Evolutionary conservation across 345 rosid species (phyloP).

Genomic region (Salix viminalis): DNA sequence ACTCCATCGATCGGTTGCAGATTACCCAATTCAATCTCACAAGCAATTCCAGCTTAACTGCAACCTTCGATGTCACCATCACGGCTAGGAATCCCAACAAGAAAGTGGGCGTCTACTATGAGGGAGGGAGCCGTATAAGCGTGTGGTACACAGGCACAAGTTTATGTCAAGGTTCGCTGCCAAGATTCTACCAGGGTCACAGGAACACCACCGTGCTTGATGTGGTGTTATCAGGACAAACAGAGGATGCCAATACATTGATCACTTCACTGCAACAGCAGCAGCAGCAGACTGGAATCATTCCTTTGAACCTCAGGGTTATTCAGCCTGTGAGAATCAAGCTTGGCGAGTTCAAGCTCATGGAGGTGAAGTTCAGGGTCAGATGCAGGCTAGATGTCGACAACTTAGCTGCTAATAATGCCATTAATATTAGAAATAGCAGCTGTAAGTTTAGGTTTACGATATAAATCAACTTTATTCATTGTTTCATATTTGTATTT

Average conservation of each 20-base stretch:
- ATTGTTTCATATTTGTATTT: neutral
- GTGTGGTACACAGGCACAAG: slow-evolving; percentile 48
- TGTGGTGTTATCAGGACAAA: slow-evolving; percentile 52
- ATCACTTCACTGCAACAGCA: slow-evolving; percentile 34
- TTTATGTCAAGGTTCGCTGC: slow-evolving; percentile 67
- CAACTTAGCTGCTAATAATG: slow-evolving; percentile 36
- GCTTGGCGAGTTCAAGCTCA: slow-evolving; percentile 67
- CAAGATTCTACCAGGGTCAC: slow-evolving; percentile 92
- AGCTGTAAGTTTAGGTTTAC: slow-evolving; percentile 62
- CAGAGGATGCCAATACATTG: slow-evolving; percentile 45
- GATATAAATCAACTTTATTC: slow-evolving; percentile 23
- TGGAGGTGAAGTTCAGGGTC: slow-evolving; percentile 53
- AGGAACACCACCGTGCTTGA: slow-evolving; percentile 61
- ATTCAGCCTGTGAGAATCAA: slow-evolving; percentile 76
- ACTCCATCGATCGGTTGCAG: slow-evolving; percentile 49
- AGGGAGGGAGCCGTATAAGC: slow-evolving; percentile 66
- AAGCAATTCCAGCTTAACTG: slow-evolving; percentile 43
- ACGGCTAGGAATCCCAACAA: slow-evolving; percentile 69
- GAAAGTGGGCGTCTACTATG: slow-evolving; percentile 76
- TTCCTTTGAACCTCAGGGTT: slow-evolving; percentile 62
- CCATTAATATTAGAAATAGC: slow-evolving; percentile 47
- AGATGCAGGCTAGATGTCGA: slow-evolving; percentile 57
- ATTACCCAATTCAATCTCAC: slow-evolving; percentile 46
- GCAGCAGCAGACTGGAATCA: slow-evolving; percentile 40
- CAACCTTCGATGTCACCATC: slow-evolving; percentile 56